These are phyloP conservation scores for Phytopythium kandeliae DNA, from an alignment of 352 stramenopile genomes.

Conservation along the genomic window DNA sequence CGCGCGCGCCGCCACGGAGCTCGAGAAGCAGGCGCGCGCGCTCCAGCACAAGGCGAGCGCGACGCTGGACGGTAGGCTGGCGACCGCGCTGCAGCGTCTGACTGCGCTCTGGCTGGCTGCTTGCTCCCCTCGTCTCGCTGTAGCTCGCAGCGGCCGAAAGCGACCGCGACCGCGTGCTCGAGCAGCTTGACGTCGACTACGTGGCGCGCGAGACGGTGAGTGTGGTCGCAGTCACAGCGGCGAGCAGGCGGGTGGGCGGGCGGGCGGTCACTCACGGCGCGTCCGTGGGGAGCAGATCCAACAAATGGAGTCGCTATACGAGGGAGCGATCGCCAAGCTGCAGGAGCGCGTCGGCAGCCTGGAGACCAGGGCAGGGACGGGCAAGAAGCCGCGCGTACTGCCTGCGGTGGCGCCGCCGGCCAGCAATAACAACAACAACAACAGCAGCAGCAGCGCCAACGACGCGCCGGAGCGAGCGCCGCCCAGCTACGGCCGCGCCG, in stretches of 20 bases:
- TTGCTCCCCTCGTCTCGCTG: too few relatives aligned
- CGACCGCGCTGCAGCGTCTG: neutral
- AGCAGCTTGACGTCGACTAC: constrained; percentile 46
- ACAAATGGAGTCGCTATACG: constrained; percentile 69
- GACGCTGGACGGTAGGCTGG: neutral
- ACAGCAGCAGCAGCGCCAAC: constrained; percentile 10
- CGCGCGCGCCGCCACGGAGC: constrained; percentile 2
- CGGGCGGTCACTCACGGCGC: neutral
- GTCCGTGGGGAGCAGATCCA: constrained; percentile 30
- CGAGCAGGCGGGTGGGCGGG: too few relatives aligned
- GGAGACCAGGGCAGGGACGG: constrained; percentile 28
- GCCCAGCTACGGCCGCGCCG: constrained; percentile 14
- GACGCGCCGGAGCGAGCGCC: constrained; percentile 11
- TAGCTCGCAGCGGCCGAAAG: constrained; percentile 28
- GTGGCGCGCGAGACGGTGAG: constrained; percentile 43
- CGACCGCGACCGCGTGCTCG: constrained; percentile 24
- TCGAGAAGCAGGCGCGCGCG: constrained; percentile 26
- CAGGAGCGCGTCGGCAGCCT: constrained; percentile 55
- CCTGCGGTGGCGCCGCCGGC: constrained; percentile 5
- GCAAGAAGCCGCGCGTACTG: constrained; percentile 19
- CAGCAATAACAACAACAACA: constrained; percentile 11
- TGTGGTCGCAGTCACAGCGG: too few relatives aligned
- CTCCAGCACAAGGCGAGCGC: constrained; percentile 35
- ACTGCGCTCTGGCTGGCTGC: constrained; percentile 1
- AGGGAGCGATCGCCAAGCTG: constrained; percentile 66